phyloP scores from a whole-genome alignment of 192 early-diverging fungal genomes.

The Coemansia sp. region DNA sequence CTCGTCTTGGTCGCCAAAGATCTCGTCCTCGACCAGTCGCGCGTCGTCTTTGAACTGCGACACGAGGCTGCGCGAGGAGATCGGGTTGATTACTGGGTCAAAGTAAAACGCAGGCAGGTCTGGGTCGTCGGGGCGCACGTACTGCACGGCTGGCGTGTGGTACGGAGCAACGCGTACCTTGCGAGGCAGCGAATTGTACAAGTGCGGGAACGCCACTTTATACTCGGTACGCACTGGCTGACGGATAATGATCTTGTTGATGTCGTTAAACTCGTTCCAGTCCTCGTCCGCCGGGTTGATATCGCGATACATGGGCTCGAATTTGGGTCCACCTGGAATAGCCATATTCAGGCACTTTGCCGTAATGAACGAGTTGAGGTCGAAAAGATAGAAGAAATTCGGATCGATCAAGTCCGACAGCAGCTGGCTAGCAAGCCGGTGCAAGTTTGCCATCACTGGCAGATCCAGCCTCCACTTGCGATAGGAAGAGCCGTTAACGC shows the following conservation, averaged over 20 bases:
- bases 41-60: conserved; percentile 69
- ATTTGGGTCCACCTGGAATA: conserved; percentile 97
- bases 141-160: conserved; percentile 89
- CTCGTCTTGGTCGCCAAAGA: conserved; percentile 68
- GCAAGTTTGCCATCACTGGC: conserved; percentile 92
- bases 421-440: conserved; percentile 88
- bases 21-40: conserved; percentile 74
- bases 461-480: conserved; percentile 87
- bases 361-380: conserved; percentile 92
- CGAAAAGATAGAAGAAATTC: conserved; percentile 99
- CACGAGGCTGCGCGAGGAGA: conserved; percentile 56
- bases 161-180: conserved; percentile 91
- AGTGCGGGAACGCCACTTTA: conserved; percentile 96
- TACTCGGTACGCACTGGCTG: conserved; percentile 99
- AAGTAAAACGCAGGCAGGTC: conserved; percentile 98
- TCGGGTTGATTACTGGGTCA: conserved; percentile 98
- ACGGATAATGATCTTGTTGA: conserved; percentile 99
- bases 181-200: conserved; percentile 96
- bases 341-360: conserved; percentile 98
- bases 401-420: conserved; percentile 92
- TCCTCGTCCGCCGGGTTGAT: conserved; percentile 96
- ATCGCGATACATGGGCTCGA: conserved; percentile 97
- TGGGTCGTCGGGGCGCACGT: conserved; percentile 86
- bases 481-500: conserved; percentile 87
- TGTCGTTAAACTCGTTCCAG: conserved; percentile 99